phyloP scores from a whole-genome alignment of 768 basidiomycete species.

The Tricholoma matsutake region DNA sequence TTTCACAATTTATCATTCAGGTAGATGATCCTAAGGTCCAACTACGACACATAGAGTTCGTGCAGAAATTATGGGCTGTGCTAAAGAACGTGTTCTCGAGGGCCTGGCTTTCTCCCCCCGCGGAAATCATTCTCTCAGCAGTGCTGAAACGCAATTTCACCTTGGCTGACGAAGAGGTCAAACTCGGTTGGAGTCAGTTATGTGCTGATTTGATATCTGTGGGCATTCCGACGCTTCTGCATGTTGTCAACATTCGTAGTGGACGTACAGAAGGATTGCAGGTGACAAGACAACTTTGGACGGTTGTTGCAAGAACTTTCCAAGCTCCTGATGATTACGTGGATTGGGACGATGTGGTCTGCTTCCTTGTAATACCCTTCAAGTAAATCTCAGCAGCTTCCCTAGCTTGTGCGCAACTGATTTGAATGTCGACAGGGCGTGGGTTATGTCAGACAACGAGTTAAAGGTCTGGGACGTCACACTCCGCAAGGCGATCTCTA shows the following conservation, averaged over 20 bases:
- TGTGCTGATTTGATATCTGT: constrained; percentile 46
- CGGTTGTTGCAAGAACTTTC: constrained; percentile 35
- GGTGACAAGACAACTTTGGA: constrained; percentile 48
- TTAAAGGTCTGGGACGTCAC: constrained; percentile 39
- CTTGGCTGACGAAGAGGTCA: constrained; percentile 36
- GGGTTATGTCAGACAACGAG: constrained; percentile 43
- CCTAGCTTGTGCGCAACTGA: background rate
- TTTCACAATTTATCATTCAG: constrained; percentile 34
- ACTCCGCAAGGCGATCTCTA: constrained; percentile 29
- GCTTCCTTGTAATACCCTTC: constrained; percentile 46
- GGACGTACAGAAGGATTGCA: constrained; percentile 28
- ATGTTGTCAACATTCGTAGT: constrained; percentile 27
- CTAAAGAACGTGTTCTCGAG: constrained; percentile 46
- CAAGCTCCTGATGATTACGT: constrained; percentile 20
- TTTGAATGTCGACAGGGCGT: constrained; percentile 32
- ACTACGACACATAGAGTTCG: constrained; percentile 33
- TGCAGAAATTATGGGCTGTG: constrained; percentile 48
- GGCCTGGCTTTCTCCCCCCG: constrained; percentile 38
- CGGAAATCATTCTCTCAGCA: constrained; percentile 43
- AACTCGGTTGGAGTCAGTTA: constrained; percentile 43
- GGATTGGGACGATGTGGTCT: constrained; percentile 39
- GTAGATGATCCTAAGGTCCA: constrained; percentile 26
- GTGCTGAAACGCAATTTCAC: constrained; percentile 43
- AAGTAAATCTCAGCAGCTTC: constrained; percentile 31
- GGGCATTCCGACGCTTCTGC: constrained; percentile 38